A percentile compares a stretch with the other conserved stretches of the same genome.
Conservation (phyloP, 169 alveolate genomes). For the Plasmodium gaboni region DNA sequence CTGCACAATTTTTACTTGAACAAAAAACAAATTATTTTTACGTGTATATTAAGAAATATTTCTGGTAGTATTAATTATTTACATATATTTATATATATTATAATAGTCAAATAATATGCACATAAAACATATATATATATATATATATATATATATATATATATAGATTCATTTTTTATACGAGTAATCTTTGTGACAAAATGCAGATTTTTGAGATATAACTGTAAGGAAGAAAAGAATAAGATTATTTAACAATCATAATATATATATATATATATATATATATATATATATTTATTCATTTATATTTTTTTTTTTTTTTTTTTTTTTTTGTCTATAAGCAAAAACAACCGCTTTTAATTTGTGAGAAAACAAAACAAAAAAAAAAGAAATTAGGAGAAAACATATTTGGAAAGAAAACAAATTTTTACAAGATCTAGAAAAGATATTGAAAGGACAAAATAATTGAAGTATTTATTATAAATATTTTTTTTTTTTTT, state of each 20-base stretch:
- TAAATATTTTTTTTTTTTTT: too few species aligned
- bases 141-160: not conserved
- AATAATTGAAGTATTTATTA: too few species aligned
- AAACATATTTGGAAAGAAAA: constrained; percentile 1
- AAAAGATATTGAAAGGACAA: too few species aligned
- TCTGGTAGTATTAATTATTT: not conserved
- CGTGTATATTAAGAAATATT: not conserved
- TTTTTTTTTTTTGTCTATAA: not conserved
- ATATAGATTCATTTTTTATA: constrained; percentile 22
- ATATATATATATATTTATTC: not conserved
- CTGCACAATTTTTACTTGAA: constrained; percentile 62
- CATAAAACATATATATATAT: not conserved
- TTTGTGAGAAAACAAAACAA: constrained; percentile 6
- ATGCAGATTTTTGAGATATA: constrained; percentile 13
- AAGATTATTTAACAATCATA: not conserved
- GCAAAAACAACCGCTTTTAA: constrained; percentile 15
- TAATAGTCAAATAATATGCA: not conserved
- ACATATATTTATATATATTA: not conserved
- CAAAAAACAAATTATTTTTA: not conserved
- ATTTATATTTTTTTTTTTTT: not conserved
- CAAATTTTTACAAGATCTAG: not conserved
- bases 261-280: not conserved
- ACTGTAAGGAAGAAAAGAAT: constrained; percentile 13
- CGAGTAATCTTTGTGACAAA: constrained; percentile 59
- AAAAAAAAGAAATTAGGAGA: constrained; percentile 11